Evolutionary conservation across 129 eudicot species (phyloP), one percentile per base, ranked within the genome.

Genomic region (Cynara cardunculus): DNA sequence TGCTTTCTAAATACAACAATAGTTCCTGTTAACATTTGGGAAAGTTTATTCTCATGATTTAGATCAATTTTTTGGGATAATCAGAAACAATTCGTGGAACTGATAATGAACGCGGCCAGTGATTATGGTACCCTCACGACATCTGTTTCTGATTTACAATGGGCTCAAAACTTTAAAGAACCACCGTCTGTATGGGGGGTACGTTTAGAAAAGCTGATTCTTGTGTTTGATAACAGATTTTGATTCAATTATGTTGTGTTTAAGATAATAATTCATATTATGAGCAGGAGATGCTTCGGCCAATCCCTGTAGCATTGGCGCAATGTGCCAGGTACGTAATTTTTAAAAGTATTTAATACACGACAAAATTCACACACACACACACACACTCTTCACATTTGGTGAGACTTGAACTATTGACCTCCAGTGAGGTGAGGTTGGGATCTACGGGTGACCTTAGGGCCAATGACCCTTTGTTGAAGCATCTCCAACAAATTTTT

Each of bases 161-260:
- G 99, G 99, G 84, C 87, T 67, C 89, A 85, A 82, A 92, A 92
- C 87, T 95, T 95, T 78, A 92, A 87, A 82, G 94, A 95, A 69
- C 97, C 99, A 64, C 97, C 97, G 67, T 86, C 97, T 65, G 84
- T 90, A 16, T 95, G 99, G 99, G 90, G 90, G 85, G 99, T 95
- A 92, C 73, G 93, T 85, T 26, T 46, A 64, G 22, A 25, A 8
- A 56, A 22, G 5, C 72, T 26, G 28, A 69, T 64, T 24, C 4
- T 64, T 64, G 69, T 61, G 68, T 61, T 19, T 61, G 25, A 22
- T 61, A 22, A 35, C 19, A 25, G 19, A 76, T 37, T 44, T 59
- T n/a, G n/a, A 13, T 28, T 72, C 49, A 19, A 2, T 6, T 30
- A 9, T 16, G 12, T 32, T 34, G 28, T 13, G 21, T 68, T 16